Conservation (phyloP, 805 yeast genomes). For the Candida mattraensis region DNA sequence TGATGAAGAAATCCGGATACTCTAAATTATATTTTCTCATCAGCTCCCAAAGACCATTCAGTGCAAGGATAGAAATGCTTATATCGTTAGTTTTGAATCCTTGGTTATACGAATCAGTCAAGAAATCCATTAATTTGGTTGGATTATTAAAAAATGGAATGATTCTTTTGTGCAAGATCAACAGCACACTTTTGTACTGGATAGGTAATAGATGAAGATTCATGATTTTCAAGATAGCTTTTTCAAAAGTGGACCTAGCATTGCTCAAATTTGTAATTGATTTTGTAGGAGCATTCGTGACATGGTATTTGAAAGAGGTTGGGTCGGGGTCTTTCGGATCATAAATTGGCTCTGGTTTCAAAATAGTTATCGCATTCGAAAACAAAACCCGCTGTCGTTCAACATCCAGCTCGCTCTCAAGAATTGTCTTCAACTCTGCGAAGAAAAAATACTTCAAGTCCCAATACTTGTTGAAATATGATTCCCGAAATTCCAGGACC, state of each 20-base stretch:
- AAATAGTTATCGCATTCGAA: conserved; percentile 41
- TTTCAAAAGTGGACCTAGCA: conserved; percentile 69
- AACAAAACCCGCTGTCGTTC: conserved; percentile 28
- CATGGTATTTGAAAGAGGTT: conserved; percentile 33
- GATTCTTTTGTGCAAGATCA: conserved; percentile 77
- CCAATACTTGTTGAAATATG: conserved; percentile 57
- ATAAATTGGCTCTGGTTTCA: conserved; percentile 32
- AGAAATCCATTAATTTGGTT: conserved; percentile 85
- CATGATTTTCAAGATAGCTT: conserved; percentile 60
- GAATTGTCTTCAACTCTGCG: conserved; percentile 39
- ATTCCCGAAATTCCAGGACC: conserved; percentile 51
- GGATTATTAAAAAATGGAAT: conserved; percentile 82
- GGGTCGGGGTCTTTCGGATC: conserved; percentile 37
- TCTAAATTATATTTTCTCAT: conserved; percentile 83
- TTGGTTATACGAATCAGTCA: conserved; percentile 76
- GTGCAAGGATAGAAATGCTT: conserved; percentile 57
- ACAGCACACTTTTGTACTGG: conserved; percentile 70
- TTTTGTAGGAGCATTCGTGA: conserved; percentile 46
- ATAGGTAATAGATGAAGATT: conserved; percentile 39
- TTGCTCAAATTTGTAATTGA: conserved; percentile 32
- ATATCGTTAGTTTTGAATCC: conserved; percentile 35
- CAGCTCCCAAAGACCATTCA: conserved; percentile 83
- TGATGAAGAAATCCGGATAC: conserved; percentile 84
- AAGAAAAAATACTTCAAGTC: conserved; percentile 80
- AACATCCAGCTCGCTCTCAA: conserved; percentile 9